These are phyloP conservation scores for Aspergillus baeticus DNA, from an alignment of 495 filamentous ascomycete genomes.

Conservation along the genomic window DNA sequence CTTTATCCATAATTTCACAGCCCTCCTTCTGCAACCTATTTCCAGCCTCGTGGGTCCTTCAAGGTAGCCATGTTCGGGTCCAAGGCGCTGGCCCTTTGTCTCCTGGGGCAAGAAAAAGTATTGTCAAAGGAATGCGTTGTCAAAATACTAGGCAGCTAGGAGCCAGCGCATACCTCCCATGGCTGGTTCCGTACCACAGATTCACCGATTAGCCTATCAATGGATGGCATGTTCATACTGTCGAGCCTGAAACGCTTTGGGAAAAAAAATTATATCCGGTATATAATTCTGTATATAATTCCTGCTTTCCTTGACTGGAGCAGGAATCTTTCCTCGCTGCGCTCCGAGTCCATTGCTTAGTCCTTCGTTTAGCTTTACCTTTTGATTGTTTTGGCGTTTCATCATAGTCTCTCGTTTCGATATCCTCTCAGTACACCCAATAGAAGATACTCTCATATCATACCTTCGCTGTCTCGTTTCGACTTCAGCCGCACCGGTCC, in stretches of 20 bases:
- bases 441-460: slow-evolving; percentile 10
- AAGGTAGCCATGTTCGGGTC: neutral
- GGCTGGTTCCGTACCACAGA: slow-evolving; percentile 16
- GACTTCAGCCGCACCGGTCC: slow-evolving; percentile 12
- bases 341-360: slow-evolving; percentile 17
- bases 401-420: slow-evolving; percentile 28
- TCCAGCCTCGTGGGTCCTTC: neutral
- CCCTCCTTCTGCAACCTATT: neutral
- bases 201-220: slow-evolving; percentile 13
- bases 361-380: slow-evolving; percentile 21
- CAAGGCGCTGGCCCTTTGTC: neutral
- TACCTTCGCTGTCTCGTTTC: slow-evolving; percentile 12
- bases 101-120: slow-evolving; percentile 3
- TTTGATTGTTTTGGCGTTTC: slow-evolving; percentile 25
- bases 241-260: neutral
- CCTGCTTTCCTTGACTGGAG: neutral
- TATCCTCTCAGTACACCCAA: slow-evolving; percentile 17
- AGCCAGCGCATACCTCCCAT: slow-evolving; percentile 17
- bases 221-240: neutral
- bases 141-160: slow-evolving; percentile 11
- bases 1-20: neutral
- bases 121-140: slow-evolving; percentile 22
- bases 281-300: slow-evolving; percentile 13
- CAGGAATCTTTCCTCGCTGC: slow-evolving; percentile 12
- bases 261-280: slow-evolving; percentile 2